Evolutionary conservation across 2,329 filamentous ascomycete genomes (phyloP).

Genomic region (Botryosphaeria agaves): DNA sequence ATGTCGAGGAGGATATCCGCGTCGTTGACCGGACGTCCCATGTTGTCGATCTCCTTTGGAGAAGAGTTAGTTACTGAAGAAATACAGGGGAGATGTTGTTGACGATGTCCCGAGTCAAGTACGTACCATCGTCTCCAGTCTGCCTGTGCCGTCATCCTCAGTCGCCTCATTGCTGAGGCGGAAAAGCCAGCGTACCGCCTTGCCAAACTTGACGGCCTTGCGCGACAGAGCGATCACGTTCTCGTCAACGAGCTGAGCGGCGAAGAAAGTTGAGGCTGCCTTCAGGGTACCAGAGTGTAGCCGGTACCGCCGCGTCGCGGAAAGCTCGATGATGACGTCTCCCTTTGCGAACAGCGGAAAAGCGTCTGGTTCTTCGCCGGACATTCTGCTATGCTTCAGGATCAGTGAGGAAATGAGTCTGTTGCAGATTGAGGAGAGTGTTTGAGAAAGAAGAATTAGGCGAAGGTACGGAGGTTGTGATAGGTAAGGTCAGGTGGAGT

Average conservation of each 20-base stretch:
- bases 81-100: slow-evolving; percentile 1
- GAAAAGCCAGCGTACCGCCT: slow-evolving; percentile 9
- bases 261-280: slow-evolving; percentile 7
- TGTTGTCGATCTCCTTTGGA: slow-evolving; percentile 16
- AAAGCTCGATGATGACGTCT: no score
- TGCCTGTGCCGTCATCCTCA: background rate
- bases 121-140: background rate
- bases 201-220: slow-evolving; percentile 11
- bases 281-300: slow-evolving; percentile 21
- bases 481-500: no score
- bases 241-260: slow-evolving; percentile 7
- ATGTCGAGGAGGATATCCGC: slow-evolving; percentile 11
- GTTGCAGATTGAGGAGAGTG: no score
- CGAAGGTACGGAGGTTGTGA: no score
- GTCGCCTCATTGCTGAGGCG: slow-evolving; percentile 5
- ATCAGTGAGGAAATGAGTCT: no score
- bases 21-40: slow-evolving; percentile 12
- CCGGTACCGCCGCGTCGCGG: no score
- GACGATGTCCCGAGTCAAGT: background rate
- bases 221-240: slow-evolving; percentile 12
- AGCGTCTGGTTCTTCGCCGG: no score
- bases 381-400: no score
- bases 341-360: no score
- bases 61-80: slow-evolving; percentile 1
- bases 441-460: no score